phyloP scores from a whole-genome alignment of 2,329 filamentous ascomycete species.

The Septoria linicola region DNA sequence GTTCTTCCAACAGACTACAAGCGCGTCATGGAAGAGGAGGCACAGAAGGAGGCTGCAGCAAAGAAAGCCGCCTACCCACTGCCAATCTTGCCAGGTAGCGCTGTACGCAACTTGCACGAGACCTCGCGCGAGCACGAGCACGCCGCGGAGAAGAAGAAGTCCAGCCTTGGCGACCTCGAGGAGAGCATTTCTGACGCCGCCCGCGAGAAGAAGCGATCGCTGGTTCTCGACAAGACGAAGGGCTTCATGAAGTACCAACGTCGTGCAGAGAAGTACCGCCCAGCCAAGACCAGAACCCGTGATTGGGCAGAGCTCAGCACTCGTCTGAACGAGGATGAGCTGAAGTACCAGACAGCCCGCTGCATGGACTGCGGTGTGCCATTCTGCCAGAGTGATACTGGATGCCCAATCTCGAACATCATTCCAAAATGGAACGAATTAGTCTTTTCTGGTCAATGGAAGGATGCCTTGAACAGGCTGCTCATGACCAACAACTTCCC shows the following conservation, averaged over 20 bases:
- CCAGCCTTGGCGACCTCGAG: constrained; percentile 74
- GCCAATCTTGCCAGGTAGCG: constrained; percentile 69
- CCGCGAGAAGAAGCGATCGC: constrained; percentile 82
- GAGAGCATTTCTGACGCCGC: constrained; percentile 83
- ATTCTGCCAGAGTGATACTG: constrained; percentile 95
- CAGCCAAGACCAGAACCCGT: constrained; percentile 76
- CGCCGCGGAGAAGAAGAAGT: constrained; percentile 68
- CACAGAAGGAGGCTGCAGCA: constrained; percentile 77
- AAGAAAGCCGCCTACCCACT: constrained; percentile 82
- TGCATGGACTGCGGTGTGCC: constrained; percentile 99
- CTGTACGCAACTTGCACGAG: constrained; percentile 55
- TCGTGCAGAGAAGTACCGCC: constrained; percentile 88
- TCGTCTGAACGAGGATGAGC: constrained; percentile 86
- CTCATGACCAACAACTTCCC: constrained; percentile 99
- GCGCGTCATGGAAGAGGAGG: constrained; percentile 82
- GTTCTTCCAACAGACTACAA: constrained; percentile 95
- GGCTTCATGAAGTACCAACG: constrained; percentile 98
- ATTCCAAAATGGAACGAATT: constrained; percentile 96
- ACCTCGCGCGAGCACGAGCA: constrained; percentile 55
- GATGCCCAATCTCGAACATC: constrained; percentile 94
- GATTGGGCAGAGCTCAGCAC: constrained; percentile 91
- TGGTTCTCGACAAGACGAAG: constrained; percentile 94
- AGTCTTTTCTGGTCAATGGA: constrained; percentile 73
- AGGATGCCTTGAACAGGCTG: constrained; percentile 84
- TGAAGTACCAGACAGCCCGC: constrained; percentile 93